Evolutionary conservation across 139 green algal genomes (phyloP).

Genomic region (Penium margaritaceum): DNA sequence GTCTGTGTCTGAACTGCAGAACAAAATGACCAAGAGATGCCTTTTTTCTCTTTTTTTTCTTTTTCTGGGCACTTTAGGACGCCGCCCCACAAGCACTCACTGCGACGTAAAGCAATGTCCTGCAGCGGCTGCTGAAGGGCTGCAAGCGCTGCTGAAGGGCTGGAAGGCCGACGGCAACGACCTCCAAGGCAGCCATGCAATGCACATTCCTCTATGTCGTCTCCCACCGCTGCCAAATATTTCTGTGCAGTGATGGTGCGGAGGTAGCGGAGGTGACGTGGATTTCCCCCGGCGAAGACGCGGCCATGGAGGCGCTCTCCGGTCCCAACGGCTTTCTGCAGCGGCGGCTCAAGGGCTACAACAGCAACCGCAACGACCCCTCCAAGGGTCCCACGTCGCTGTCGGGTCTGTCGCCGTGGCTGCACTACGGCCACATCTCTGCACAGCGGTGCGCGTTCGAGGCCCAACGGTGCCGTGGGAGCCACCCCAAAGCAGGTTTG

Average conservation of each 20-base stretch:
- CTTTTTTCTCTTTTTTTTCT: no score
- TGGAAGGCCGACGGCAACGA: no score
- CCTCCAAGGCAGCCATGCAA: no score
- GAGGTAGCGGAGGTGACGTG: conserved; percentile 80
- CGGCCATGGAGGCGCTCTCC: conserved; percentile 21
- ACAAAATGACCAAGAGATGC: no score
- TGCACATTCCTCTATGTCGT: no score
- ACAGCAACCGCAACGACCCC: conserved; percentile 78
- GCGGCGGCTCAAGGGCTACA: conserved; percentile 66
- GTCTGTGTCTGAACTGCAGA: no score
- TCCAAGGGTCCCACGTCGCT: conserved; percentile 53
- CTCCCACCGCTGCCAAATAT: no score
- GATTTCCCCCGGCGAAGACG: conserved; percentile 64
- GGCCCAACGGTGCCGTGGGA: conserved; percentile 52
- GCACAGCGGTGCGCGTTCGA: conserved; percentile 73
- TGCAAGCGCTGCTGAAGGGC: no score
- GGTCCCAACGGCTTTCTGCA: conserved; percentile 67
- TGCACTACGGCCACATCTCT: conserved; percentile 82
- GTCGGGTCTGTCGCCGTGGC: conserved; percentile 74
- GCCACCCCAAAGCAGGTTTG: conserved; percentile 3
- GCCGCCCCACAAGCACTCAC: no score
- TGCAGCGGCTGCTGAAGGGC: no score
- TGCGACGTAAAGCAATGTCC: no score
- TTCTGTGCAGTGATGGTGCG: conserved; percentile 28
- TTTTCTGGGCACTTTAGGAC: no score